Conservation (phyloP, 169 alveolate species). For the Cryptosporidium parvum region DNA sequence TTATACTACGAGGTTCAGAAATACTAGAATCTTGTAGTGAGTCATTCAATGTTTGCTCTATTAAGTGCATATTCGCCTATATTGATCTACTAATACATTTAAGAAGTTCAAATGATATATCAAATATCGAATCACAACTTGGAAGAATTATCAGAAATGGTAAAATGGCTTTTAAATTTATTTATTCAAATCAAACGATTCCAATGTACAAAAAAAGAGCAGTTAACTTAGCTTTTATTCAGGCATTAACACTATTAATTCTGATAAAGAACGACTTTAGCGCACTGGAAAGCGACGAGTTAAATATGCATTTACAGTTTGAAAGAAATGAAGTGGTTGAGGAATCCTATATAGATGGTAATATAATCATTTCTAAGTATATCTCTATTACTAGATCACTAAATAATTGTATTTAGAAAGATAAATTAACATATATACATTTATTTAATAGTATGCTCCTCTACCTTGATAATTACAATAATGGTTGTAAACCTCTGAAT, state of each 20-base stretch:
- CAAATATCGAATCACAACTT: slow-evolving; percentile 19
- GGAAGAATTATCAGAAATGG: slow-evolving; percentile 1
- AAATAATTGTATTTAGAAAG: not conserved
- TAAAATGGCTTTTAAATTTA: slow-evolving; percentile 10
- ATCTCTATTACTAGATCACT: not conserved
- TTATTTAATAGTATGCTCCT: not conserved
- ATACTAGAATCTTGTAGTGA: slow-evolving; percentile 20
- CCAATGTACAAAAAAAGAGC: not conserved
- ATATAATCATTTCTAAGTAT: slow-evolving; percentile 19
- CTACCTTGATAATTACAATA: slow-evolving; percentile 8
- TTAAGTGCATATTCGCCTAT: slow-evolving; percentile 40
- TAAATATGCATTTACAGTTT: slow-evolving; percentile 5
- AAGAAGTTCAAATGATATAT: slow-evolving; percentile 11
- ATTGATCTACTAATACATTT: slow-evolving; percentile 2
- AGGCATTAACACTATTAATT: slow-evolving; percentile 30
- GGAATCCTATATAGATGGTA: not conserved
- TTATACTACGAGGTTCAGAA: not conserved
- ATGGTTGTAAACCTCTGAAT: slow-evolving; percentile 10
- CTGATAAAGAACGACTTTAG: slow-evolving; percentile 15
- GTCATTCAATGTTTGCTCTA: slow-evolving; percentile 38
- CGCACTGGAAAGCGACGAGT: slow-evolving; percentile 7
- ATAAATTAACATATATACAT: not conserved
- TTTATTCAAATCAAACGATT: not conserved
- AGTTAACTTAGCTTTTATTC: slow-evolving; percentile 16
- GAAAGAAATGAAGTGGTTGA: not conserved